Percentiles rank a stretch among this genome's conserved stretches.
phyloP scores from a whole-genome alignment of 2,329 filamentous ascomycete genomes.

The Lasiodiplodia hormozganensis region DNA sequence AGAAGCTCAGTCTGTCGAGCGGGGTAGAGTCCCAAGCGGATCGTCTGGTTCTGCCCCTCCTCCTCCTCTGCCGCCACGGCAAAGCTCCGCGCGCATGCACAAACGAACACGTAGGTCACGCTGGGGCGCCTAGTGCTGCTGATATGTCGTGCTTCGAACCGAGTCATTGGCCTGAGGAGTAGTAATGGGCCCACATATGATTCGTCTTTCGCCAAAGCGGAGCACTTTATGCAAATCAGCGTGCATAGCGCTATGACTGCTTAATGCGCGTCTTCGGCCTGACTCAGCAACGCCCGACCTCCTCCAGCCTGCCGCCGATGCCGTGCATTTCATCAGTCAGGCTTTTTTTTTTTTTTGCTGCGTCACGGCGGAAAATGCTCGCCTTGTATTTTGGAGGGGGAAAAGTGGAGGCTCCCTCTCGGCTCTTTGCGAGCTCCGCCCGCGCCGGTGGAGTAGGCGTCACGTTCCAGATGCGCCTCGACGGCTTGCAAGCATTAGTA shows the following conservation, averaged over 20 bases:
- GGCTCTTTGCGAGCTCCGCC: background rate
- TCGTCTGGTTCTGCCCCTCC: slow-evolving; percentile 18
- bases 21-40: slow-evolving; percentile 5
- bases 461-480: background rate
- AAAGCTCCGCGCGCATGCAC: slow-evolving; percentile 6
- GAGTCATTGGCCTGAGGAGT: background rate
- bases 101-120: slow-evolving; percentile 14
- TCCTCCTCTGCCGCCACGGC: background rate
- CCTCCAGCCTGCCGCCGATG: background rate
- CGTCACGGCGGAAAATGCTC: background rate
- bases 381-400: background rate
- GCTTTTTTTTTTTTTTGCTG: background rate
- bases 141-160: slow-evolving; percentile 15
- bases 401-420: background rate
- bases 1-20: background rate
- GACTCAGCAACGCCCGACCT: slow-evolving; percentile 15
- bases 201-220: slow-evolving; percentile 15
- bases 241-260: slow-evolving; percentile 25
- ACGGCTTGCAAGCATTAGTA: too few species aligned
- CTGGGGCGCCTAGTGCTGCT: slow-evolving; percentile 10
- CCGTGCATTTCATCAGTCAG: background rate
- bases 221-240: slow-evolving; percentile 19
- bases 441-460: background rate
- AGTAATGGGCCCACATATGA: slow-evolving; percentile 21
- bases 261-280: slow-evolving; percentile 18